phyloP scores from a whole-genome alignment of 1,284 basidiomycete genomes.

The Fomitopsis schrenkii region DNA sequence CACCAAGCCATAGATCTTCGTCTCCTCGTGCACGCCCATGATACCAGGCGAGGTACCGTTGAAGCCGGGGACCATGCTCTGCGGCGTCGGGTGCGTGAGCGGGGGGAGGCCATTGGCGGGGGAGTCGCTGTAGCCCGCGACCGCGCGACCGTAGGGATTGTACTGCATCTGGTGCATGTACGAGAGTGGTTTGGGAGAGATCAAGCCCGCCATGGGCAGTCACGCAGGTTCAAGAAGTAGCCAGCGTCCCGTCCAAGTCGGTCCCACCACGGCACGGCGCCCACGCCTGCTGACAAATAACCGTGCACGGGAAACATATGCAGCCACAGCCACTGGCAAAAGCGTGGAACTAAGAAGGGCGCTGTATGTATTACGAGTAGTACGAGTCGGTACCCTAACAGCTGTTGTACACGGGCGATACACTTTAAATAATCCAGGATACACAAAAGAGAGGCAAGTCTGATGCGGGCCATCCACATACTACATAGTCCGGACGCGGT shows the following conservation, averaged over 20 bases:
- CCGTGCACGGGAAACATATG: background rate
- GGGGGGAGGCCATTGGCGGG: conserved; percentile 27
- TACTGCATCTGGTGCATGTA: conserved; percentile 56
- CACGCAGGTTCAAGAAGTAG: background rate
- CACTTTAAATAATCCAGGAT: background rate
- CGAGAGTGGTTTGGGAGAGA: conserved; percentile 60
- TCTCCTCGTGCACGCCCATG: conserved; percentile 57
- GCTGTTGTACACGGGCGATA: background rate
- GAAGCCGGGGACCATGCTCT: conserved; percentile 34
- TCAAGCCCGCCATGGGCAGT: conserved; percentile 48
- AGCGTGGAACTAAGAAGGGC: background rate
- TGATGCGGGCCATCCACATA: background rate
- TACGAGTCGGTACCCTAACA: background rate
- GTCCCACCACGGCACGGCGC: background rate
- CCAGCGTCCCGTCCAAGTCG: background rate
- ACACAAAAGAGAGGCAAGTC: background rate
- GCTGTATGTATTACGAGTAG: background rate
- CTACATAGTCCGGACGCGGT: background rate
- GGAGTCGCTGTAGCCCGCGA: conserved; percentile 23
- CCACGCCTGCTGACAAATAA: background rate
- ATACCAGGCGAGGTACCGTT: conserved; percentile 21
- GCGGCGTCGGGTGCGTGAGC: conserved; percentile 39
- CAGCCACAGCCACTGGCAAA: background rate
- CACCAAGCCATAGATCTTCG: conserved; percentile 80
- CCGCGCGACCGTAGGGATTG: conserved; percentile 40